phyloP scores from a whole-genome alignment of 352 stramenopile genomes.

The Elongisporangium senticosum region DNA sequence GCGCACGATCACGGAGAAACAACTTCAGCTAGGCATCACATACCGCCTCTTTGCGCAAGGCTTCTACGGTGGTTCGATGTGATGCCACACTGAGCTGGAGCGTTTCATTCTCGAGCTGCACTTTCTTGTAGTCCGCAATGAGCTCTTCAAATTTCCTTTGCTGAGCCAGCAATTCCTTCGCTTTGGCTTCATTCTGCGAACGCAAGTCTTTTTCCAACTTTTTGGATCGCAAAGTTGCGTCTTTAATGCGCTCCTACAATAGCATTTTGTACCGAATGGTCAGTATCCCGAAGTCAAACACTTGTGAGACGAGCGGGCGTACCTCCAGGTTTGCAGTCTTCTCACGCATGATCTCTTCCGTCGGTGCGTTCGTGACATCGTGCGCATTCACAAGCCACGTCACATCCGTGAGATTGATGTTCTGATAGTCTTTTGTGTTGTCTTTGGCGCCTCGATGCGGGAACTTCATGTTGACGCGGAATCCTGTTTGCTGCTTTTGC shows the following conservation, averaged over 20 bases:
- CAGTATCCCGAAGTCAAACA: not conserved
- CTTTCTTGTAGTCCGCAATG: constrained; percentile 77
- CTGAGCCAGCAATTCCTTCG: constrained; percentile 57
- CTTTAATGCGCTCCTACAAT: constrained; percentile 71
- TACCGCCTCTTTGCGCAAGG: constrained; percentile 81
- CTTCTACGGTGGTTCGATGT: constrained; percentile 63
- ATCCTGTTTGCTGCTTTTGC: constrained; percentile 81
- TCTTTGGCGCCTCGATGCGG: constrained; percentile 75
- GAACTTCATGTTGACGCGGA: constrained; percentile 85
- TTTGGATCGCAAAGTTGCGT: constrained; percentile 66
- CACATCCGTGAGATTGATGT: constrained; percentile 73
- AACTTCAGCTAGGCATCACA: constrained; percentile 8
- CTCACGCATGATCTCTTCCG: constrained; percentile 81
- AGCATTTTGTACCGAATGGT: not conserved
- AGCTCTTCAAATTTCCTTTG: constrained; percentile 80
- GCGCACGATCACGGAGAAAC: not conserved
- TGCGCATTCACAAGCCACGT: constrained; percentile 83
- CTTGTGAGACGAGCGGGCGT: not conserved
- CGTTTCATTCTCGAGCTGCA: constrained; percentile 75
- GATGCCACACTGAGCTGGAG: constrained; percentile 59
- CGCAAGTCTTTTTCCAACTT: constrained; percentile 68
- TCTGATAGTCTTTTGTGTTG: constrained; percentile 88
- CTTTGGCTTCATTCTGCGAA: constrained; percentile 68
- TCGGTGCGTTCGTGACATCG: constrained; percentile 63
- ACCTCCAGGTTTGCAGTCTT: constrained; percentile 85